phyloP scores from a whole-genome alignment of 2,329 filamentous ascomycete genomes.

The Aureobasidium melanogenum region DNA sequence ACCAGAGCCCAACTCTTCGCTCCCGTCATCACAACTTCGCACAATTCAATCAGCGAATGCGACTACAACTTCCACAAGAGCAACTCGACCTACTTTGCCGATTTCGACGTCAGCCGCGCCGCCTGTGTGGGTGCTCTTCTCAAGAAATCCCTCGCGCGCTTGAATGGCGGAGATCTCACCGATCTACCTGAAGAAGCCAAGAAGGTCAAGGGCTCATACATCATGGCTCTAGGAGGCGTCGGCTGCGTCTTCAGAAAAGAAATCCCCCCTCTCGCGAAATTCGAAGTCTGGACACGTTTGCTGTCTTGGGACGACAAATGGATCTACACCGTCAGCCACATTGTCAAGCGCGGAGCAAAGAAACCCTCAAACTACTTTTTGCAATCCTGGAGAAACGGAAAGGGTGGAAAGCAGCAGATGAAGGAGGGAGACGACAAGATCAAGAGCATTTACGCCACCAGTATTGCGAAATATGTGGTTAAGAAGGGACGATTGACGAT shows the following conservation, averaged over 20 bases:
- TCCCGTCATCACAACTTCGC: conserved; percentile 57
- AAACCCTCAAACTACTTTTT: conserved; percentile 33
- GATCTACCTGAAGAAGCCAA: conserved; percentile 24
- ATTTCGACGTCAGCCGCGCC: conserved; percentile 74
- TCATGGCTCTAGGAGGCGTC: conserved; percentile 39
- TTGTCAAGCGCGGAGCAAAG: conserved; percentile 37
- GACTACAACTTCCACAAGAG: conserved; percentile 83
- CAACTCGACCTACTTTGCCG: conserved; percentile 78
- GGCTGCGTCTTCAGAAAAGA: conserved; percentile 40
- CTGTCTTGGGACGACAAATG: conserved; percentile 43
- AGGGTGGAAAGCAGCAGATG: conserved; percentile 16
- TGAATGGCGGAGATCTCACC: conserved; percentile 27
- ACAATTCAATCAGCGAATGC: conserved; percentile 64
- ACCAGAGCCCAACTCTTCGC: conserved; percentile 60
- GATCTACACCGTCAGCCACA: conserved; percentile 40
- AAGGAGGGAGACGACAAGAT: conserved; percentile 25
- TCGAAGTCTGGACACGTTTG: conserved; percentile 40
- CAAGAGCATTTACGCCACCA: conserved; percentile 40
- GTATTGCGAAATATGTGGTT: conserved; percentile 41
- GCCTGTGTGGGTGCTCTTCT: conserved; percentile 59
- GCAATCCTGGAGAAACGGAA: conserved; percentile 35
- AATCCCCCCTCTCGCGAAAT: conserved; percentile 36
- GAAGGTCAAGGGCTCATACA: conserved; percentile 23
- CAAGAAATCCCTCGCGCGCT: conserved; percentile 33
- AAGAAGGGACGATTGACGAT: conserved; percentile 63